Base-by-base conservation (phyloP, 2,329 filamentous ascomycete species). In the Cladobotryum mycophilum region DNA sequence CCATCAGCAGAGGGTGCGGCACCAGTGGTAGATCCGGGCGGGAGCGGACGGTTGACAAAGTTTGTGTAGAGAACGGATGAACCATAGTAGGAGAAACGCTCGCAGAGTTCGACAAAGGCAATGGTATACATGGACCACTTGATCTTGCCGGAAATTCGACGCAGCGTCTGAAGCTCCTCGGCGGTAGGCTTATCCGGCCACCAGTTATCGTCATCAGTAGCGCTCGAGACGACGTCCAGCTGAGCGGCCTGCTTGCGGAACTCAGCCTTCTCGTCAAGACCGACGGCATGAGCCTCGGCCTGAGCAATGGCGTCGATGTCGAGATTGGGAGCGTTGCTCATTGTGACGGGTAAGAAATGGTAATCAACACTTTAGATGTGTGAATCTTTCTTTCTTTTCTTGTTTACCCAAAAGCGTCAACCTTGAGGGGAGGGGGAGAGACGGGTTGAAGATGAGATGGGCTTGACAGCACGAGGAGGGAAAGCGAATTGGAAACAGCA, bases 51-150 rank as follows among this genome's bases (percentile, higher is more conserved):
- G 57, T 80, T 77, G 60, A 85, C 76, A 60, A 81, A 85, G 67
- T 85, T 85, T 63, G 80, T 81, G 79, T 84, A 87, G 30, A 88
- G 73, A 33, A 84, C 76, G 41, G 80, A 78, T 4, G 82, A 84
- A 49, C 86, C 86, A 61, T 89, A 89, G 78, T 88, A 90, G 13
- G 82, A 85, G 69, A 88, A 88, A 45, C 86, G 82, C 70, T 90
- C 86, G 70, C 83, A 87, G 51, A 88, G 71, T 68, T 90, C 86
- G 53, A 86, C 80, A 55, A 88, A 82, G 44, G 84, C 85, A 53
- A 90, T 80, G 22, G 81, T 83, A 69, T 82, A 89, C 52, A 84
- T 78, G 49, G 76, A 70, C 76, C 78, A 82, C 45, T 82, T 81
- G 54, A 89, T 79, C 61, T 75, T 75, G 55, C 81, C 83, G 12